These are phyloP conservation scores for Haberlea rhodopensis DNA, from an alignment of 257 asterid genomes.

Conservation along the genomic window DNA sequence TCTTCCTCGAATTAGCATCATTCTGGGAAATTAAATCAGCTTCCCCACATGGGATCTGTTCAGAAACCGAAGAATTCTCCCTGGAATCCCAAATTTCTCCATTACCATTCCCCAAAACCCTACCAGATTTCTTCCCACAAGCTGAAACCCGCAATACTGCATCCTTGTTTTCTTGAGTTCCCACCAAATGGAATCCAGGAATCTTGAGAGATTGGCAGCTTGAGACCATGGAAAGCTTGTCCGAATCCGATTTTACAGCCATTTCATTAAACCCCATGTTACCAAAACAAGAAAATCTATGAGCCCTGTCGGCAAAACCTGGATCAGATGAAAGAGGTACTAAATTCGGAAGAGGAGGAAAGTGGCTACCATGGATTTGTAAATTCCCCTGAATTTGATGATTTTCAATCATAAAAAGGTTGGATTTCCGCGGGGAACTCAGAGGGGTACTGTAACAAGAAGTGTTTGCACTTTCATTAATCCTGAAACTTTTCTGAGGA, in stretches of 20 bases:
- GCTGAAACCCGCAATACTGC: too few species aligned
- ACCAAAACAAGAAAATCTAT: conserved; percentile 62
- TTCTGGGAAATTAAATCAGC: conserved; percentile 21
- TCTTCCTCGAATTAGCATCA: conserved; percentile 58
- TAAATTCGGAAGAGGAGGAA: conserved; percentile 30
- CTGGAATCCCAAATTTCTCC: conserved; percentile 49
- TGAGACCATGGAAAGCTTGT: conserved; percentile 43
- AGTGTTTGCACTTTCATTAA: conserved; percentile 33
- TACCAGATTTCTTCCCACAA: conserved; percentile 34
- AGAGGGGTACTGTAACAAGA: too few species aligned
- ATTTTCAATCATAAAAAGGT: conserved; percentile 40
- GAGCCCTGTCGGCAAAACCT: conserved; percentile 69
- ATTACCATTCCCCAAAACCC: conserved; percentile 40
- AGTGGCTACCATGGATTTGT: conserved; percentile 30
- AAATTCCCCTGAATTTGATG: conserved; percentile 43
- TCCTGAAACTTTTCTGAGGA: conserved; percentile 34
- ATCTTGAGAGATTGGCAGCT: too few species aligned
- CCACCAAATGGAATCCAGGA: too few species aligned
- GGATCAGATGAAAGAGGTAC: conserved; percentile 62
- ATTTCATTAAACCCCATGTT: conserved; percentile 29
- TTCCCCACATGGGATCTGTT: conserved; percentile 51
- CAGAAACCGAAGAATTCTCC: conserved; percentile 72
- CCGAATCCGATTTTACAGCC: conserved; percentile 36
- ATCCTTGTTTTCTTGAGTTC: too few species aligned
- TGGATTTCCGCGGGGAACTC: conserved; percentile 79